phyloP scores from a whole-genome alignment of 176 grass and related monocot species.

The Zea mays region Zm-B73-REFERENCE-NAM-5.0 NC_050104.1:18316501-18317000 shows the following conservation, averaged over 20 bases:
- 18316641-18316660: slow-evolving; percentile 85
- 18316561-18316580: background rate
- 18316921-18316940: background rate
- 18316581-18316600: background rate
- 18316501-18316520: slow-evolving; percentile 75
- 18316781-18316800: slow-evolving; percentile 13
- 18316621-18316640: slow-evolving; percentile 71
- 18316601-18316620: slow-evolving; percentile 62
- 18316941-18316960: slow-evolving; percentile 1
- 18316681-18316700: background rate
- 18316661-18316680: slow-evolving; percentile 81
- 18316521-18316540: slow-evolving; percentile 81
- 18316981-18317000: background rate
- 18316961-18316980: background rate
- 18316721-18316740: slow-evolving; percentile 13
- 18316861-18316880: background rate
- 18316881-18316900: slow-evolving; percentile 22
- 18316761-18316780: background rate
- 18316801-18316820: slow-evolving; percentile 1
- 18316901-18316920: background rate
- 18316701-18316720: background rate
- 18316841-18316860: background rate
- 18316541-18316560: slow-evolving; percentile 41
- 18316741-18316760: background rate
- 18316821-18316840: background rate